Base-by-base conservation (phyloP, 176 grass and related monocot genomes). In the Carex pumila region DNA sequence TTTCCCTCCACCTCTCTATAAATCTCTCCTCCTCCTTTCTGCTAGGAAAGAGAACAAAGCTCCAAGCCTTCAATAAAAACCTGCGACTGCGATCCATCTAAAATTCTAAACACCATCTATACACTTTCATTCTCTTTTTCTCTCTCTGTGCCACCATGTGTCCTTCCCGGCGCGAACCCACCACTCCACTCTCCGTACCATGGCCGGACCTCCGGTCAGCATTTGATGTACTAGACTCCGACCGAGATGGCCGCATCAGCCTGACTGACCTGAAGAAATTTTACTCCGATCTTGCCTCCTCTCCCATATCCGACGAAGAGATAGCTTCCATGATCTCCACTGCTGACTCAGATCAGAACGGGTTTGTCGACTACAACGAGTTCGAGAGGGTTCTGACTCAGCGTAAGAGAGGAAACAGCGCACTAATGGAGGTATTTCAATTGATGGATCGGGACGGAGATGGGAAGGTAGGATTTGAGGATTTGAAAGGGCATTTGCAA, bases 391-490 rank as follows among this genome's bases (percentile, higher is more conserved):
- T 99, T 39, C 86, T 98, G 25, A 29, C 65, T 72, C 87, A 45
- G 74, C 81, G 58, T 18, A 65, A 10, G 80, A 12, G 55, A n/a
- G 3, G 53, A 14, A 65, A 75, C 52, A 69, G 80, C 61, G 86
- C 88, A 65, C 84, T 99, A 68, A 91, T 90, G 87, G 96, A 95
- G 85, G 91, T 88, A 32, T 95, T 99, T 84, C 79, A 89, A 62
- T 81, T 95, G 63, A 99, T 99, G 96, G 96, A 99, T 80, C 80
- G 90, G 7, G 96, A 99, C 79, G 96, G 91, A 66, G 96, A 99
- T 70, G 96, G 96, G 68, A 95, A 85, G 91, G 88, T 99, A 29
- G 96, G 96, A 19, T 95, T 99, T 85, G 96, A 82, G 21, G 96
- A 99, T 82, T 84, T 99, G 83, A 99, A 89, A 86, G 88, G 85